Base-by-base conservation (phyloP, 805 yeast genomes). In the Lachancea kluyveri region DNA sequence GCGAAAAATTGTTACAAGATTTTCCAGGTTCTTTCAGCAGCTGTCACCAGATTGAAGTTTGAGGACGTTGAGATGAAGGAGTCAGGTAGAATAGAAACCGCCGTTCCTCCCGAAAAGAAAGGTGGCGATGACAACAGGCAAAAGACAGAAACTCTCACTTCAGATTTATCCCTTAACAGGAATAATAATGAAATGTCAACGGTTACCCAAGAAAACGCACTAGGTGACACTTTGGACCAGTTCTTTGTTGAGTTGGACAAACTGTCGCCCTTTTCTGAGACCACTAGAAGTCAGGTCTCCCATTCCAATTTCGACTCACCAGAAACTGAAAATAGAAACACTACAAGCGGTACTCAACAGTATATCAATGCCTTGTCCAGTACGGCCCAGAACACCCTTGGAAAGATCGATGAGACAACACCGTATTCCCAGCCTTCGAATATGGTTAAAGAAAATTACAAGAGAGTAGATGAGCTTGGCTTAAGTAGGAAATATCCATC, bases 1-100 rank as follows among this genome's bases (percentile, higher is more conserved):
- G 94, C 95, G 0, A 58, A 59, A 6, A 74, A 70, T 31, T 84
- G 94, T 48, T 65, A 72, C 22, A 82, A 78, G 39, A 77, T 82
- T 18, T 79, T 80, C 49, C 83, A 80, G 41, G 72, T 81, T 20
- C 56, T 85, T 28, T 67, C 83, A 0, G 77, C 81, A 5, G 95
- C 84, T 0, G 78, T 85, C 9, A 62, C 79, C 10, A 72, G 74
- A 47, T 54, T 84, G 31, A 69, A 67, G 40, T 78, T 55, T 34
- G 53, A 47, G 19, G 39, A 30, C n/a, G 12, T 10, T 6, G 22
- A 11, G 11, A 26, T 31, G 14, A 15, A 18, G 15, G n/a, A n/a
- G n/a, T n/a, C n/a, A n/a, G 19, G 24, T 23, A 23, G 17, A 10
- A 22, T 7, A 8, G 21, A 21, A 17, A 7, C 16, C 8, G 15